These are phyloP conservation scores for Rhodofomes roseus DNA, from an alignment of 1,284 basidiomycete genomes.

Conservation along the genomic window DNA sequence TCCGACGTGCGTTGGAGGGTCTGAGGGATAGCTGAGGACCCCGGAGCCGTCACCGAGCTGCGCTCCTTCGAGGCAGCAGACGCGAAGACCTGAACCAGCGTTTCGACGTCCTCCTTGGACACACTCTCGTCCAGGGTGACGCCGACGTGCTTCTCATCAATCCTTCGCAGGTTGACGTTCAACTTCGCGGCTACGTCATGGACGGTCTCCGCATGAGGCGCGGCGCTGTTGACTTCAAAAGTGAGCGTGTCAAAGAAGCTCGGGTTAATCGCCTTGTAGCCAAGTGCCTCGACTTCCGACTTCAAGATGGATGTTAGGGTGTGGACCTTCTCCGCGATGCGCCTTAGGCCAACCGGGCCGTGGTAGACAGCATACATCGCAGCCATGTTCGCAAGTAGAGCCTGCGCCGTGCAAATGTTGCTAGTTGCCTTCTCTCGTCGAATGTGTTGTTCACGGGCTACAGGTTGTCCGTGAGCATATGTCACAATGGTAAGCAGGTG, in stretches of 20 bases:
- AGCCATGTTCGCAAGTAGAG: constrained; percentile 94
- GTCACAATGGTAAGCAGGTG: background rate
- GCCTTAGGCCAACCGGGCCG: constrained; percentile 82
- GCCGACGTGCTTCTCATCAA: constrained; percentile 80
- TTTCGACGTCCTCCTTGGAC: constrained; percentile 68
- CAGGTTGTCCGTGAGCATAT: constrained; percentile 8
- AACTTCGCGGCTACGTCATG: constrained; percentile 68
- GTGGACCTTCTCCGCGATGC: constrained; percentile 90
- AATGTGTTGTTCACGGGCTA: constrained; percentile 95
- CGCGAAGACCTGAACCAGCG: constrained; percentile 83
- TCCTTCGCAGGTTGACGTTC: constrained; percentile 81
- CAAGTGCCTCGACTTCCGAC: constrained; percentile 64
- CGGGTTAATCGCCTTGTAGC: constrained; percentile 64
- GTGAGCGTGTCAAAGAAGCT: constrained; percentile 94
- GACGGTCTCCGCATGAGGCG: constrained; percentile 59
- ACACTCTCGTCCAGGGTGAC: constrained; percentile 94
- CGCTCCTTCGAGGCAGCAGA: constrained; percentile 42
- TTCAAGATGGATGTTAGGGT: constrained; percentile 83
- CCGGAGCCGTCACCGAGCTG: constrained; percentile 38
- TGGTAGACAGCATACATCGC: constrained; percentile 99
- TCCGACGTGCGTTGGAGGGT: constrained; percentile 67
- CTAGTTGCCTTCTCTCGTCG: constrained; percentile 94
- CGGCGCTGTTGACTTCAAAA: constrained; percentile 69
- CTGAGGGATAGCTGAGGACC: constrained; percentile 46
- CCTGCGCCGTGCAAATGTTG: constrained; percentile 93